Base-by-base conservation (phyloP, 768 basidiomycete genomes). In the Boletus rufocinnamomeus region DNA sequence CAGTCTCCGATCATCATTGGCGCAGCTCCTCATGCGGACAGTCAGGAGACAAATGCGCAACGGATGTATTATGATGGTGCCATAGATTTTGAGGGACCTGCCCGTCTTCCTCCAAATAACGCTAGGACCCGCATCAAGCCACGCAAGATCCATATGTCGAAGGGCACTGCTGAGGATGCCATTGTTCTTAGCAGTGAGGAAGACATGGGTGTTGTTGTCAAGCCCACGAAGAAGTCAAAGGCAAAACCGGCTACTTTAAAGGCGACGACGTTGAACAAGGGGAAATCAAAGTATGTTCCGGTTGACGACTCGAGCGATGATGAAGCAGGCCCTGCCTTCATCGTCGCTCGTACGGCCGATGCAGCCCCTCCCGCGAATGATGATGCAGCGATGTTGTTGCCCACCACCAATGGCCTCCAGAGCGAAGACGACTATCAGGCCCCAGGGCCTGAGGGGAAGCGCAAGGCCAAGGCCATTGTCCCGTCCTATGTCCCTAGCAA, bases 1-100 rank as follows among this genome's bases (percentile, higher is more conserved):
- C 4, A 41, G 30, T 40, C 51, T 28, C 57, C 25, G 0, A 17
- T 58, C 8, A 53, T 58, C 23, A 49, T 58, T 21, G 46, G 57
- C 4, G n/a, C 52, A 3, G 7, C 52, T 6, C 46, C 57, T 34
- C 30, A 23, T 4, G 4, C 46, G 1, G 52, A 53, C 46, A 53
- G 51, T 40, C 17, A 16, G 44, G 44, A 16, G 25, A 17, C 14
- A 17, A 46, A 46, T 19, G 45, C 7, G 4, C 45, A 46, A 46
- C 7, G 16, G 3, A 46, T 46, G 45, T 46, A 46, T 46, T 46
- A 27, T 46, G 25, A 46, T 10, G 16, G 45, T 6, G 14, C 45
- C 4, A 16, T 45, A 45, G 44, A 45, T 45, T 45, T 45, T 0
- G 25, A 45, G 44, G 44, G 25, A 14, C 44, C 44, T 9, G 23